These are phyloP conservation scores for Diaporthe eres DNA, from an alignment of 2,329 filamentous ascomycete genomes.

Conservation along the genomic window DNA sequence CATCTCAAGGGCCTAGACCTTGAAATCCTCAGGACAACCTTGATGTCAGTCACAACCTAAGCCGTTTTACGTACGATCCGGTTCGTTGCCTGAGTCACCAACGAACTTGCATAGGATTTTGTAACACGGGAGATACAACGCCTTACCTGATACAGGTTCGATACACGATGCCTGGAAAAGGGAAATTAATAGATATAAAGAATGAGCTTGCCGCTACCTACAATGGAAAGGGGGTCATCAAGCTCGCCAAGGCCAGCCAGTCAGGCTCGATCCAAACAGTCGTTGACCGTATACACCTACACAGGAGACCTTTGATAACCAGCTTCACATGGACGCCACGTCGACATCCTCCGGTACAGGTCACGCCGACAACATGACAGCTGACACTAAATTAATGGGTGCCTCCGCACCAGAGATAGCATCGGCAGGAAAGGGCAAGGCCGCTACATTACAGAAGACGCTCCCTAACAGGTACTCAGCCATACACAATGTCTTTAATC, in stretches of 20 bases:
- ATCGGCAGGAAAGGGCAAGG: not conserved
- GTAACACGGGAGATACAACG: not conserved
- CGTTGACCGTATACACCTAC: not conserved
- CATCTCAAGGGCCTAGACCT: not conserved
- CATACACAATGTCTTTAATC: fast-evolving
- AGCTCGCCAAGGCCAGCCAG: no score
- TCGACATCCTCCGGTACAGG: not conserved
- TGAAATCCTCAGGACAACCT: not conserved
- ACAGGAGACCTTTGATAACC: not conserved
- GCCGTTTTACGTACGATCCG: not conserved
- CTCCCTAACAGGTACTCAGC: not conserved
- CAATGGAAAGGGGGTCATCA: not conserved
- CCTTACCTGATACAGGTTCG: not conserved
- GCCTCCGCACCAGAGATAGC: not conserved
- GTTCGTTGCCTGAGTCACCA: slow-evolving; percentile 17
- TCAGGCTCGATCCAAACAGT: not conserved
- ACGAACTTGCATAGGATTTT: not conserved
- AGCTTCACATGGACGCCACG: not conserved
- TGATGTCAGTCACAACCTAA: not conserved
- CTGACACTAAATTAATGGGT: not conserved
- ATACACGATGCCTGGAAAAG: not conserved
- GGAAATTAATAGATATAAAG: not conserved
- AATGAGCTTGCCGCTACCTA: not conserved
- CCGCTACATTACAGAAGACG: not conserved
- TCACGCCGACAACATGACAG: not conserved